Conservation (phyloP, 2,329 filamentous ascomycete genomes). For the Orbilia javanica region DNA sequence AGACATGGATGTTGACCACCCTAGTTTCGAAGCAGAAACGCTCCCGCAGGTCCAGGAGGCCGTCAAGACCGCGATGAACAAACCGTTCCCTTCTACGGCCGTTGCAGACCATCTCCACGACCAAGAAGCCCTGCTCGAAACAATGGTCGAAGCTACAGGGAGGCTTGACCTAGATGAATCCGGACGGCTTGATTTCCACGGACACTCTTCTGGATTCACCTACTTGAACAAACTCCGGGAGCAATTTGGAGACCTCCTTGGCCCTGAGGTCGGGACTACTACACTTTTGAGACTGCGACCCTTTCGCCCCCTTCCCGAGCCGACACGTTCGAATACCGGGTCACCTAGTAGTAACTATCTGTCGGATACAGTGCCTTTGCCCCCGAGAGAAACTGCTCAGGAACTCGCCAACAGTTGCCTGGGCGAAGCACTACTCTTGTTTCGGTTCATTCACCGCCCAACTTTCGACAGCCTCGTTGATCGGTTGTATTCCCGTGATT, state of each 20-base stretch:
- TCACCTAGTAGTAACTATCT: constrained; percentile 72
- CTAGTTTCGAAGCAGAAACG: constrained; percentile 78
- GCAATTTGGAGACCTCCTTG: constrained; percentile 83
- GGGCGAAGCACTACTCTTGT: constrained; percentile 73
- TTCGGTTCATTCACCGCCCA: constrained; percentile 73
- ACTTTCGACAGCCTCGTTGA: constrained; percentile 83
- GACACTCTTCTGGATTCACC: constrained; percentile 88
- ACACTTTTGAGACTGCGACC: constrained; percentile 68
- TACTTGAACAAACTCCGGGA: constrained; percentile 89
- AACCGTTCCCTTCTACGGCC: constrained; percentile 49
- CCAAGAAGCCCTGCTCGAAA: constrained; percentile 82
- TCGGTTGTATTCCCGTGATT: constrained; percentile 78
- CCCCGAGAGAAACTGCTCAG: constrained; percentile 69
- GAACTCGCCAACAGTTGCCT: constrained; percentile 73
- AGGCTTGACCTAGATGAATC: constrained; percentile 91
- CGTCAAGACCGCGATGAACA: constrained; percentile 51
- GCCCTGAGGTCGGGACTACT: constrained; percentile 68
- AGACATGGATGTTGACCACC: constrained; percentile 85
- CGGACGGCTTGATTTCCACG: constrained; percentile 95
- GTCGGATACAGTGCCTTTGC: constrained; percentile 59
- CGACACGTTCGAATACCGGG: constrained; percentile 74
- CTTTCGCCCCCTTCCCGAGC: constrained; percentile 72
- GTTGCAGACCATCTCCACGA: constrained; percentile 65
- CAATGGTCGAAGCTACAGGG: constrained; percentile 94
- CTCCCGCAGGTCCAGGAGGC: constrained; percentile 61